Evolutionary conservation across 2,329 filamentous ascomycete genomes (phyloP), one percentile per base, ranked within the genome.

Genomic region (Pezicula radicicola): DNA sequence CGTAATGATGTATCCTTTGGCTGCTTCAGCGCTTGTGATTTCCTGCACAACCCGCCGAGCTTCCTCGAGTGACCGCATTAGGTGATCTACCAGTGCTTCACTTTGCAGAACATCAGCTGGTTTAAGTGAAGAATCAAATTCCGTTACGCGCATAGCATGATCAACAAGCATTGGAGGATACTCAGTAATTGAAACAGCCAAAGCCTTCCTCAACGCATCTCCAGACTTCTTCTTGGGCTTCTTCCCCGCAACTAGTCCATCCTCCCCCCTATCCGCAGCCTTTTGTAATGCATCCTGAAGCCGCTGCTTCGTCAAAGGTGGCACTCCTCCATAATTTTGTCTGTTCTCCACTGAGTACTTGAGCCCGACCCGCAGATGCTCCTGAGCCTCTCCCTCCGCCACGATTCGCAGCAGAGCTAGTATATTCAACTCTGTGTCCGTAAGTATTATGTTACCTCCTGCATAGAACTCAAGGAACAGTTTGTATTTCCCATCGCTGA

Each of bases 391-490:
- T 2, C 87, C 88, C 61, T 91, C 89, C 4, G 83, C 75, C 1
- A 97, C 93, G 57, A 88, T 86, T 50, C 94, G 84, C 60, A 94
- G 75, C 18, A 99, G 73, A 0, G 88, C 84, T 35, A 97, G 69
- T 50, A 97, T 92, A 56, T 87, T 94, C 48, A 92, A 75, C 21
- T 95, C 86, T 47, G 79, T 80, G 66, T 97, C 91, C 3, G 94
- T 96, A 49, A 99, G 77, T 55, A 99, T 90, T 55, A 99, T 87
- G 67, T 99, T 99, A 43, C 94, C 94, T 48, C 89, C 89, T 1
- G 94, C 93, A 67, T 96, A 99, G 73, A 99, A 99, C 72, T 99
- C 94, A 27, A 99, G 75, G 67, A 91, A 97, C 19, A 99, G 70
- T 40, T 87, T 80, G 67, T 95, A 97, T 60, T 86, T 80, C 10